Conservation (phyloP, 805 yeast species). For the Monosporozyma servazzii region DNA sequence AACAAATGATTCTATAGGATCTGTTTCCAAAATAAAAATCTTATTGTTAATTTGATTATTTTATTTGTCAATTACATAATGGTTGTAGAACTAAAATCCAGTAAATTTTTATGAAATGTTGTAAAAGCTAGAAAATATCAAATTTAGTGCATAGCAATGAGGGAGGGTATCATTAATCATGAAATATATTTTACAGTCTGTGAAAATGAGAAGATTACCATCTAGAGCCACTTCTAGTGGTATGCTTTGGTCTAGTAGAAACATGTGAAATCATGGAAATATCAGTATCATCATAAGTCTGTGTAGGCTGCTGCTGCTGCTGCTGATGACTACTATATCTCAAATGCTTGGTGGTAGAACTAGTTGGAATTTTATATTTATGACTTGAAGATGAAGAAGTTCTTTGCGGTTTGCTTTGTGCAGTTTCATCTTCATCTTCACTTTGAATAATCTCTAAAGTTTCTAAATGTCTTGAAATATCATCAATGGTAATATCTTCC, state of each 20-base stretch:
- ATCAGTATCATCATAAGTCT: constrained; percentile 22
- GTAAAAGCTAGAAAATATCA: background rate
- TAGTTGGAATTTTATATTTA: constrained; percentile 25
- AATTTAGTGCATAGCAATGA: background rate
- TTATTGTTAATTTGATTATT: background rate
- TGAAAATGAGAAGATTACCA: constrained; percentile 11
- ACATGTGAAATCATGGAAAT: constrained; percentile 31
- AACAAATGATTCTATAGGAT: background rate
- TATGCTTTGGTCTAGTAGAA: constrained; percentile 20
- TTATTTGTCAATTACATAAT: constrained; percentile 1
- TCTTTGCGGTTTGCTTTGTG: background rate
- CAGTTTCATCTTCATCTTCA: constrained; percentile 3
- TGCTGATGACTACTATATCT: constrained; percentile 10
- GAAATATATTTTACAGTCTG: background rate
- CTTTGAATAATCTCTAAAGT: constrained; percentile 26
- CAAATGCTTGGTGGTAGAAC: constrained; percentile 20
- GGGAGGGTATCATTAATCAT: background rate
- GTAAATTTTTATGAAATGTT: background rate
- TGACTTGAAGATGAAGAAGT: constrained; percentile 8
- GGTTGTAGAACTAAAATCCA: background rate
- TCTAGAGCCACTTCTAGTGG: constrained; percentile 28
- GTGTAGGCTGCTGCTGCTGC: constrained; percentile 9
- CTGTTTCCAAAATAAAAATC: constrained; percentile 5
- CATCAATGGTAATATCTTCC: constrained; percentile 32
- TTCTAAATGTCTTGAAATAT: constrained; percentile 30